Conservation (phyloP, 805 yeast species). For the Wickerhamomyces rabaulensis region DNA sequence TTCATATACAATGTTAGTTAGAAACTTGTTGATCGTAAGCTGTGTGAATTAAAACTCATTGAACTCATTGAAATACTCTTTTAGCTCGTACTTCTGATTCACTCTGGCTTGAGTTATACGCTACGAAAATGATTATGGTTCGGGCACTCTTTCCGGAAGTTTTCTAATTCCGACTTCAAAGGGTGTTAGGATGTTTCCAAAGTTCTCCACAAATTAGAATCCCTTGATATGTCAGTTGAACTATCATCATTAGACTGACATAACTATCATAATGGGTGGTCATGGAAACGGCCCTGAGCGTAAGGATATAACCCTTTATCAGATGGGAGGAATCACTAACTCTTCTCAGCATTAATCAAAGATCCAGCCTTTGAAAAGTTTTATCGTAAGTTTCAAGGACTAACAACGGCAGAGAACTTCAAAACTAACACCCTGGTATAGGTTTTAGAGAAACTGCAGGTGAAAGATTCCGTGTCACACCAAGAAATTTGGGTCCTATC, state of each 20-base stretch:
- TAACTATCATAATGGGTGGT: constrained; percentile 3
- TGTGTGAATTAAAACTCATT: too few relatives aligned
- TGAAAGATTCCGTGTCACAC: constrained; percentile 20
- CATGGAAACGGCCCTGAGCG: constrained; percentile 12
- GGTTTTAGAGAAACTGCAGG: constrained; percentile 21
- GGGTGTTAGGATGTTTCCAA: too few relatives aligned
- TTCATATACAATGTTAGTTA: background rate
- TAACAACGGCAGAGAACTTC: background rate
- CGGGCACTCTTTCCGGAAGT: too few relatives aligned
- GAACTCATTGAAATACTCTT: too few relatives aligned
- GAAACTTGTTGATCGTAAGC: background rate
- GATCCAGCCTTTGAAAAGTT: constrained; percentile 23
- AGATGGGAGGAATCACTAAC: background rate
- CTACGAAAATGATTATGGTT: too few relatives aligned
- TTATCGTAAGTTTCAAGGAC: constrained; percentile 15
- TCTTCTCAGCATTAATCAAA: constrained; percentile 15
- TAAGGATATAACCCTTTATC: constrained; percentile 1
- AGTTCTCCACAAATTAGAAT: background rate
- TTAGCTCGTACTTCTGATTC: too few relatives aligned
- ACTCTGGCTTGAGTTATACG: too few relatives aligned
- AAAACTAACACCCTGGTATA: constrained; percentile 1
- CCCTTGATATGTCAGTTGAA: background rate
- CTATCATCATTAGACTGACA: background rate
- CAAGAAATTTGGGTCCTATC: constrained; percentile 17
- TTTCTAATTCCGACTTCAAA: too few relatives aligned